Evolutionary conservation across 352 stramenopile genomes (phyloP).

Genomic region (Pythium guiyangense): DNA sequence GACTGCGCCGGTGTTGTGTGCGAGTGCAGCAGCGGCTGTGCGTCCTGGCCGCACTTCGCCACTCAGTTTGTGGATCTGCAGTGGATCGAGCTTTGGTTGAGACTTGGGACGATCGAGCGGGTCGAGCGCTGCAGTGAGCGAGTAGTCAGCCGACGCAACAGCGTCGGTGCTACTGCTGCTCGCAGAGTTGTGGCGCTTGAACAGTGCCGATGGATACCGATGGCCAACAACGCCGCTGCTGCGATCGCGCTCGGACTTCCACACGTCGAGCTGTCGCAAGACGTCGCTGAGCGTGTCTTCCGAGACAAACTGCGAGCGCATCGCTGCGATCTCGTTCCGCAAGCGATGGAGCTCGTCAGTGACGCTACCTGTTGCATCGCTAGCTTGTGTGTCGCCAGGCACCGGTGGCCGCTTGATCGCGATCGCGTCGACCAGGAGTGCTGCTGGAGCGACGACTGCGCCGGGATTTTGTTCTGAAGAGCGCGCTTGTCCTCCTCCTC

Average conservation of each 20-base stretch:
- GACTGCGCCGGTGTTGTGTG: slow-evolving; percentile 11
- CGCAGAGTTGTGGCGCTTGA: slow-evolving; percentile 26
- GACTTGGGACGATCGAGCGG: slow-evolving; percentile 38
- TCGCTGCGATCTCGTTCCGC: slow-evolving; percentile 27
- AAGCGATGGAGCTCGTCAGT: slow-evolving; percentile 37
- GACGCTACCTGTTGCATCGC: slow-evolving; percentile 10
- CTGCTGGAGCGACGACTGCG: too few species aligned
- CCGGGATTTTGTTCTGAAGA: background rate
- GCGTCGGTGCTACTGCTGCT: background rate
- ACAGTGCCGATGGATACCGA: slow-evolving; percentile 14
- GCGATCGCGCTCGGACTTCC: slow-evolving; percentile 24
- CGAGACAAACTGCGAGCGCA: slow-evolving; percentile 46
- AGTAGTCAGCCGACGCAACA: background rate
- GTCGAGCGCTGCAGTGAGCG: background rate
- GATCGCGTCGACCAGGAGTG: too few species aligned
- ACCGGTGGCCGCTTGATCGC: too few species aligned
- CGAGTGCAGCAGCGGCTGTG: slow-evolving; percentile 7
- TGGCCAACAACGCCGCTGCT: slow-evolving; percentile 22
- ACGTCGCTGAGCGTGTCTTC: slow-evolving; percentile 37
- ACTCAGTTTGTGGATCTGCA: slow-evolving; percentile 40
- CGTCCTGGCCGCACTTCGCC: slow-evolving; percentile 14
- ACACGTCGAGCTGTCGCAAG: slow-evolving; percentile 29
- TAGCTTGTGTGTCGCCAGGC: too few species aligned
- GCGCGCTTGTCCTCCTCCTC: background rate
- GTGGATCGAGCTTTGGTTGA: slow-evolving; percentile 56